Evolutionary conservation across 2,329 filamentous ascomycete genomes (phyloP).

Genomic region (Metarhizium humberi): DNA sequence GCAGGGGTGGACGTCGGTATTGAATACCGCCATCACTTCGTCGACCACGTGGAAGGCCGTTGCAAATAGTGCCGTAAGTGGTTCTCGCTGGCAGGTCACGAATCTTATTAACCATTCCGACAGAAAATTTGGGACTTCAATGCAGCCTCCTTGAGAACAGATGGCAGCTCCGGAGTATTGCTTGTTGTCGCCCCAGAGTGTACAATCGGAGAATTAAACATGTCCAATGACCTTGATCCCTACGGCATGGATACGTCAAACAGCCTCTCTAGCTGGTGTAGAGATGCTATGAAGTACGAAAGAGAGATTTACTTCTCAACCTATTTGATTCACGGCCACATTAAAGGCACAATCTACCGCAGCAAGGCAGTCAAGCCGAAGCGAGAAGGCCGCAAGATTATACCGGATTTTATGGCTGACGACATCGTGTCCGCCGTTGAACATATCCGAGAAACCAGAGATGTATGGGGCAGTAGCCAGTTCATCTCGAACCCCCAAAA

Average conservation of each 20-base stretch:
- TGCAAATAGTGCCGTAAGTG: not conserved
- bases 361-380: not conserved
- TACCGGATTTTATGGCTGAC: slow-evolving; percentile 1
- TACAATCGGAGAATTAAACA: slow-evolving; percentile 12
- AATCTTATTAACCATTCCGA: not conserved
- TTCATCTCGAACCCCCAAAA: slow-evolving; percentile 4
- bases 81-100: not conserved
- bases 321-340: slow-evolving; percentile 2
- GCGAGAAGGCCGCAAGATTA: not conserved
- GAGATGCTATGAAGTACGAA: slow-evolving; percentile 8
- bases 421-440: slow-evolving; percentile 2
- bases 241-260: not conserved
- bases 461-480: slow-evolving; percentile 10
- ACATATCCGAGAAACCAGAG: slow-evolving; percentile 1
- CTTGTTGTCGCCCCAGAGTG: slow-evolving; percentile 17
- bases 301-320: slow-evolving; percentile 9
- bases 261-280: slow-evolving; percentile 6
- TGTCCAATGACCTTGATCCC: slow-evolving; percentile 4
- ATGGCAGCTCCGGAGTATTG: slow-evolving; percentile 15
- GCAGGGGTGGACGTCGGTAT: slow-evolving; percentile 14
- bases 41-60: slow-evolving; percentile 15
- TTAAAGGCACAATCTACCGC: not conserved
- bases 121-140: slow-evolving; percentile 20
- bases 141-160: slow-evolving; percentile 7
- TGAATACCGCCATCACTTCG: slow-evolving; percentile 13